Percentiles rank a stretch among this genome's conserved stretches.
Evolutionary conservation across 2,329 filamentous ascomycete species (phyloP).

Genomic region (Hymenoscyphus scutula): DNA sequence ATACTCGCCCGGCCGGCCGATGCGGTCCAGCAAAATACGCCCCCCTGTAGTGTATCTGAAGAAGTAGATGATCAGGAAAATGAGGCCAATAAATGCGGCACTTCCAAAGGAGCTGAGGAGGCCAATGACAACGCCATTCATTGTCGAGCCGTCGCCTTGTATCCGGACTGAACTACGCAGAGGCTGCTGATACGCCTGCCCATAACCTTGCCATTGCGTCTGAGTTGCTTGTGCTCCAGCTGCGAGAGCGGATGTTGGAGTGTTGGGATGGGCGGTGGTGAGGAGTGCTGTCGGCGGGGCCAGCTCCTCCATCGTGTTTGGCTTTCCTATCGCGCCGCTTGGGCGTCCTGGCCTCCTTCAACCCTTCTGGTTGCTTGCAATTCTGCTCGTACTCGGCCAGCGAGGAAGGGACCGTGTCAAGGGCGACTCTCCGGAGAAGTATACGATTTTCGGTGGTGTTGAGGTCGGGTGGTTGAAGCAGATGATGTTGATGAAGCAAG

Average conservation of each 20-base stretch:
- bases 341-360: constrained; percentile 6
- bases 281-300: constrained; percentile 22
- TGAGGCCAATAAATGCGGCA: constrained; percentile 75
- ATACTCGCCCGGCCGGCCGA: constrained; percentile 91
- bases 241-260: constrained; percentile 13
- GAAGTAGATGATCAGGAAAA: constrained; percentile 84
- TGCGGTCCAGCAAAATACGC: constrained; percentile 87
- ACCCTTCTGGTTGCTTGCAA: constrained; percentile 1
- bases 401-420: constrained; percentile 20
- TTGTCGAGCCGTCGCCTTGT: constrained; percentile 39
- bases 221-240: constrained; percentile 4
- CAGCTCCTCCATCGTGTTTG: constrained; percentile 20
- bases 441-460: constrained; percentile 6
- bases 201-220: background rate
- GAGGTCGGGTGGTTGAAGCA: constrained; percentile 4
- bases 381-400: constrained; percentile 27
- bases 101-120: constrained; percentile 93
- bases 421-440: background rate
- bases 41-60: constrained; percentile 87
- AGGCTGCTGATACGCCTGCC: background rate
- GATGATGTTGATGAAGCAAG: constrained; percentile 3
- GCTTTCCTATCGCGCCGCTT: constrained; percentile 17
- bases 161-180: background rate
- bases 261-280: constrained; percentile 22
- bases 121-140: constrained; percentile 86